These are phyloP conservation scores for Trichoderma sp. DNA, from an alignment of 2,329 filamentous ascomycete species.

Conservation along the genomic window DNA sequence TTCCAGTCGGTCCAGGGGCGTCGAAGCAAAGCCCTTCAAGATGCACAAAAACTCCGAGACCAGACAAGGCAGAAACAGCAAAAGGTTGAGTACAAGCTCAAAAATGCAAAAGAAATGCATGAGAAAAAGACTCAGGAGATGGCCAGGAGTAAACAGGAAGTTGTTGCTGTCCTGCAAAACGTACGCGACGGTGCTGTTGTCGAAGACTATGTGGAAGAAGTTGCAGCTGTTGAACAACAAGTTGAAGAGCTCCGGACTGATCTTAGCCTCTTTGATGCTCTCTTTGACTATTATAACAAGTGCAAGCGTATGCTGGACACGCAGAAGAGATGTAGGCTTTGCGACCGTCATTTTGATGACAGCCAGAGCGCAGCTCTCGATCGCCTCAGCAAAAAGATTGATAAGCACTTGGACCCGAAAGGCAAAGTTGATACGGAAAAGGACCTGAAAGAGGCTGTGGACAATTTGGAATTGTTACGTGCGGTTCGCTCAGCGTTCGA, in stretches of 20 bases:
- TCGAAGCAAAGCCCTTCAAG: constrained; percentile 57
- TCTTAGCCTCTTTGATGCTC: constrained; percentile 64
- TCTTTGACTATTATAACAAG: constrained; percentile 69
- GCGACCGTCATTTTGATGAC: constrained; percentile 66
- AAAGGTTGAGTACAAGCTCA: constrained; percentile 71
- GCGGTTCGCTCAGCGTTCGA: constrained; percentile 69
- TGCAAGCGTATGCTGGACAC: constrained; percentile 65
- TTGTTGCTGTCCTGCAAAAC: constrained; percentile 48
- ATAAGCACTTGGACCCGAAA: constrained; percentile 60
- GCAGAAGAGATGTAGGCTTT: constrained; percentile 74
- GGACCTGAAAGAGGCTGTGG: constrained; percentile 52
- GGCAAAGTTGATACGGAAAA: constrained; percentile 61
- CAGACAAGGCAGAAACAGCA: constrained; percentile 69
- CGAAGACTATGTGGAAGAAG: constrained; percentile 53
- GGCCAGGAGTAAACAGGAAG: constrained; percentile 57
- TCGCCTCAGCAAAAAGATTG: constrained; percentile 65
- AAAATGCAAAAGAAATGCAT: constrained; percentile 61
- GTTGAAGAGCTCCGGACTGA: constrained; percentile 63
- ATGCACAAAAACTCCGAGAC: constrained; percentile 70
- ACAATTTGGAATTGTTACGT: constrained; percentile 57
- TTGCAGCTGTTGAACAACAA: constrained; percentile 54
- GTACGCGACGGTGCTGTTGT: constrained; percentile 47
- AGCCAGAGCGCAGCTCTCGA: constrained; percentile 55
- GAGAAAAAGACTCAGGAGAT: constrained; percentile 63
- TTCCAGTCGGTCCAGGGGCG: constrained; percentile 64